Evolutionary conservation across 352 stramenopile species (phyloP).

Genomic region (Elongisporangium senticosum): DNA sequence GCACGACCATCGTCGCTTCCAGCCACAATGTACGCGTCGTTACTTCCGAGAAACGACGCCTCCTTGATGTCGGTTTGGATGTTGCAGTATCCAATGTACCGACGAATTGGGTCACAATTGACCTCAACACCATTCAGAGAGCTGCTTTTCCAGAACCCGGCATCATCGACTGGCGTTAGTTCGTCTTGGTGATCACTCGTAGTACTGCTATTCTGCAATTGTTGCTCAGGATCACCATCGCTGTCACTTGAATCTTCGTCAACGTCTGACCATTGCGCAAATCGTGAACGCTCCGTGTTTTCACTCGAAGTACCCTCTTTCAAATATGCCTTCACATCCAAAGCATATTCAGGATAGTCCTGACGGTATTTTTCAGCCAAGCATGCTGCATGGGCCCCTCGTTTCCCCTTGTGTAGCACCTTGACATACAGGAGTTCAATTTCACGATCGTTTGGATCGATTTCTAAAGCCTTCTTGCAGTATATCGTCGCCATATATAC

Average conservation of each 20-base stretch:
- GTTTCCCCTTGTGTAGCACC: slow-evolving; percentile 35
- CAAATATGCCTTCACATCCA: slow-evolving; percentile 37
- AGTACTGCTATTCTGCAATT: neutral
- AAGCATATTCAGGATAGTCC: slow-evolving; percentile 35
- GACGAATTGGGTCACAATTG: slow-evolving; percentile 59
- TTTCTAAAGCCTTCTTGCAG: slow-evolving; percentile 57
- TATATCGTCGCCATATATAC: slow-evolving; percentile 53
- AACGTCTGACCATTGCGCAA: slow-evolving; percentile 15
- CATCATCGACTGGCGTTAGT: slow-evolving; percentile 9
- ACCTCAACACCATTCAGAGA: slow-evolving; percentile 29
- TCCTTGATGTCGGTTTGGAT: slow-evolving; percentile 90
- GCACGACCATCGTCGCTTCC: slow-evolving; percentile 84
- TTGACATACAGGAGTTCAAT: slow-evolving; percentile 60
- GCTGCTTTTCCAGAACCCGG: slow-evolving; percentile 51
- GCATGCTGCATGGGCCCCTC: slow-evolving; percentile 32
- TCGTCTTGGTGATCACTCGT: slow-evolving; percentile 9
- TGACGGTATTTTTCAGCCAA: slow-evolving; percentile 34
- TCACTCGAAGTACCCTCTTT: slow-evolving; percentile 5
- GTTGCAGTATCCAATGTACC: slow-evolving; percentile 87
- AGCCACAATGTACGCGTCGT: slow-evolving; percentile 81
- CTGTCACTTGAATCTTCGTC: slow-evolving; percentile 22
- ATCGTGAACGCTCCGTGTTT: slow-evolving; percentile 2
- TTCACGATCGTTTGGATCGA: slow-evolving; percentile 36
- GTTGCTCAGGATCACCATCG: slow-evolving; percentile 15
- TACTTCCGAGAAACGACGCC: slow-evolving; percentile 81